A percentile compares a stretch with the other conserved stretches of the same genome.
Evolutionary conservation across 1,284 basidiomycete species (phyloP).

Genomic region (Moesziomyces aphidis): DNA sequence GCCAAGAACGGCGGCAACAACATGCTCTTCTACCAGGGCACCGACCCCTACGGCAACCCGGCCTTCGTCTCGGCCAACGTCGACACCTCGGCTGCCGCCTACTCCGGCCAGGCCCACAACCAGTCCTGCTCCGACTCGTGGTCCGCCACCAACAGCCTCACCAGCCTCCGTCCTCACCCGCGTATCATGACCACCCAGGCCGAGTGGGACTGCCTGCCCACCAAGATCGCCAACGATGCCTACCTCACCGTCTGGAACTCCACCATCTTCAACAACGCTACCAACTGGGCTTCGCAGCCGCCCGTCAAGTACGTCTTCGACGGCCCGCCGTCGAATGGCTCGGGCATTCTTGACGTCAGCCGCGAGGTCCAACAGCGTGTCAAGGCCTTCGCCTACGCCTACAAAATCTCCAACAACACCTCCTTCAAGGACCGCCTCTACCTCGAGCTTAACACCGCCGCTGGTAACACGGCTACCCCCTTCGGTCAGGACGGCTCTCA

Average conservation of each 20-base stretch:
- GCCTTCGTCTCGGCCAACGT: constrained; percentile 87
- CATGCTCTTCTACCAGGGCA: constrained; percentile 74
- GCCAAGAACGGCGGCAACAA: constrained; percentile 76
- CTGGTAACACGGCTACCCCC: constrained; percentile 71
- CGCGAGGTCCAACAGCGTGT: constrained; percentile 89
- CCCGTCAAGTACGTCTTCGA: constrained; percentile 82
- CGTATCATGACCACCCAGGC: constrained; percentile 90
- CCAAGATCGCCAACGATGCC: constrained; percentile 83
- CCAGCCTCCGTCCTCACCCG: constrained; percentile 81
- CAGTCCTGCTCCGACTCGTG: constrained; percentile 56
- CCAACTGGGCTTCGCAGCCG: constrained; percentile 73
- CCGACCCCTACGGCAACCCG: constrained; percentile 80
- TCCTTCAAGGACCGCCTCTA: constrained; percentile 88
- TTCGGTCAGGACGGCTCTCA: constrained; percentile 70
- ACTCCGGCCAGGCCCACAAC: constrained; percentile 27
- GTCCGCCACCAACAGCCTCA: constrained; percentile 75
- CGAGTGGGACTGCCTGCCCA: constrained; percentile 86
- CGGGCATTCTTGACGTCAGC: constrained; percentile 92
- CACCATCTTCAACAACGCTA: constrained; percentile 89
- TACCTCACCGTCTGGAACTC: constrained; percentile 90
- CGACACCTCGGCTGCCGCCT: constrained; percentile 56
- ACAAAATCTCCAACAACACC: constrained; percentile 88
- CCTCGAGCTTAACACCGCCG: constrained; percentile 75
- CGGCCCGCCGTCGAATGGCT: constrained; percentile 71
- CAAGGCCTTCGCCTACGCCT: constrained; percentile 93